These are phyloP conservation scores for Pleurostoma richardsiae DNA, from an alignment of 2,329 filamentous ascomycete species.

Conservation along the genomic window DNA sequence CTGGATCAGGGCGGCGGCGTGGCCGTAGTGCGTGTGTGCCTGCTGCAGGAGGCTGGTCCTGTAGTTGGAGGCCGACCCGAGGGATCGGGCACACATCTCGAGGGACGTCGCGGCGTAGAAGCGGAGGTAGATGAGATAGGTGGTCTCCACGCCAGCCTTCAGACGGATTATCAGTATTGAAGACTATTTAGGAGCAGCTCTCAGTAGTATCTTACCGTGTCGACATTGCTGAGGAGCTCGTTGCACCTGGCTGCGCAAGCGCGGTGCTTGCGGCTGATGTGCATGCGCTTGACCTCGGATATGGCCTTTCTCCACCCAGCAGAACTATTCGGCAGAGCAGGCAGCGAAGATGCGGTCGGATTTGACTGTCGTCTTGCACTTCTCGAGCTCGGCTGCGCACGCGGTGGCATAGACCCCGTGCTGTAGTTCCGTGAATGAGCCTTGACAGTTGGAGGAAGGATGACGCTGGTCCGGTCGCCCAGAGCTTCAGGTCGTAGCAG, in stretches of 20 bases:
- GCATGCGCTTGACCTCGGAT: constrained; percentile 48
- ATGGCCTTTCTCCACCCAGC: constrained; percentile 48
- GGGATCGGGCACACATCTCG: constrained; percentile 48
- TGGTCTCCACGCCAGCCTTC: constrained; percentile 39
- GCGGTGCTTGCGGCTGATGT: constrained; percentile 43
- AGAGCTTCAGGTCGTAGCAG: constrained; percentile 11
- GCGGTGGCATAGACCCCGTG: too few relatives aligned
- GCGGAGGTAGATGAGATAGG: constrained; percentile 53
- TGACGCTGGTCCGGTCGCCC: constrained; percentile 15
- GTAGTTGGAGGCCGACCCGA: constrained; percentile 38
- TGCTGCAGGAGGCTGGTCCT: constrained; percentile 44
- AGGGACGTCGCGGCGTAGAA: constrained; percentile 59
- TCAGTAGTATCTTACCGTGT: constrained; percentile 28
- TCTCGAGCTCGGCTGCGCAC: background rate
- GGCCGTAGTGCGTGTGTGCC: constrained; percentile 45
- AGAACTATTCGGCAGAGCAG: constrained; percentile 34
- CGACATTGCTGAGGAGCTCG: constrained; percentile 45
- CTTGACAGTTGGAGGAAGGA: constrained; percentile 1
- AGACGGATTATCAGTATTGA: background rate
- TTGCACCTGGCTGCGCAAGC: constrained; percentile 47
- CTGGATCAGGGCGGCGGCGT: constrained; percentile 41
- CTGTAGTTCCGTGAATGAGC: too few relatives aligned
- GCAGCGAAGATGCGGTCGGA: constrained; percentile 14
- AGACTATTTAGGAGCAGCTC: too few relatives aligned
- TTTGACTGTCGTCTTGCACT: constrained; percentile 10